Conservation (phyloP, 169 alveolate genomes). For the Plasmodium malariae region DNA sequence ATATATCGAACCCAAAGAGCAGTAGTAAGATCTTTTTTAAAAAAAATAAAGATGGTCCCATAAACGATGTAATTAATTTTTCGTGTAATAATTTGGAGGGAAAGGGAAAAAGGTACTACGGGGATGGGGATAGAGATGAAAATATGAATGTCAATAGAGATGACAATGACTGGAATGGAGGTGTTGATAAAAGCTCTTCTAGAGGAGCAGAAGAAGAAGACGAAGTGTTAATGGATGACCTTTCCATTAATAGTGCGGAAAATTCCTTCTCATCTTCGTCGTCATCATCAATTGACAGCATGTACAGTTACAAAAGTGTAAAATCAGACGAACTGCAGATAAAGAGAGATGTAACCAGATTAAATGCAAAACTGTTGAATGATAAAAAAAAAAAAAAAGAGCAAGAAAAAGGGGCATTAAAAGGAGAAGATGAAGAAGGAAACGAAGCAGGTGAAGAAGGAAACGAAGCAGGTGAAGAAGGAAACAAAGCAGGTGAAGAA, state of each 20-base stretch:
- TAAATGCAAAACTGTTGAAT: slow-evolving; percentile 22
- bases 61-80: not conserved
- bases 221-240: not conserved
- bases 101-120: slow-evolving; percentile 3
- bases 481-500: not conserved
- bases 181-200: not conserved
- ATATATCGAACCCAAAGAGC: not conserved
- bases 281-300: slow-evolving; percentile 30
- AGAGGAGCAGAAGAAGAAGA: not conserved
- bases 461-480: not conserved
- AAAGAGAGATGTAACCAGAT: slow-evolving; percentile 45
- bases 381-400: slow-evolving; percentile 4
- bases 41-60: not conserved
- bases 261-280: not conserved
- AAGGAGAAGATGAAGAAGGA: not conserved
- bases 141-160: not conserved
- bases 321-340: not conserved
- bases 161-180: not conserved
- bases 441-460: not conserved
- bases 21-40: not conserved
- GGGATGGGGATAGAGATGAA: not conserved
- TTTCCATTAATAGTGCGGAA: slow-evolving; percentile 5
- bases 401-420: not conserved
- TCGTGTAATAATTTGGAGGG: not conserved
- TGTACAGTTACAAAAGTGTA: slow-evolving; percentile 23